phyloP scores from a whole-genome alignment of 2,329 filamentous ascomycete species.

The Dothistroma pini region DNA sequence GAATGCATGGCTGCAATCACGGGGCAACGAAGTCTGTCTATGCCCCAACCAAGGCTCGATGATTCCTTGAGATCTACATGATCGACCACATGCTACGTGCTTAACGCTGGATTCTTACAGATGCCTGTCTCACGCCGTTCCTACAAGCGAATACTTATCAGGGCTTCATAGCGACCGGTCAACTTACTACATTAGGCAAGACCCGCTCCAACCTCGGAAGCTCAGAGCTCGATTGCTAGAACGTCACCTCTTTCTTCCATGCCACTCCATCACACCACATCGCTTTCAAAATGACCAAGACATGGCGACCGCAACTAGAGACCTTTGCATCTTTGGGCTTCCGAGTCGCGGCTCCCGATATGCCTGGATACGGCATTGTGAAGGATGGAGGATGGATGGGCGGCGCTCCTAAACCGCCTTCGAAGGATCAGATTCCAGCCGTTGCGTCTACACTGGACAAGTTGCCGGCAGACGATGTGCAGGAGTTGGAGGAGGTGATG shows the following conservation, averaged over 20 bases:
- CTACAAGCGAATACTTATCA: no score
- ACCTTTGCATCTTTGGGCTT: slow-evolving; percentile 28
- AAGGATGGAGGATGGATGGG: slow-evolving; percentile 34
- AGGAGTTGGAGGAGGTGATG: slow-evolving; percentile 34
- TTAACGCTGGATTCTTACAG: background rate
- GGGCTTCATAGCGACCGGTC: background rate
- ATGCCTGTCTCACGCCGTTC: no score
- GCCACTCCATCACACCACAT: background rate
- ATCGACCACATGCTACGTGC: background rate
- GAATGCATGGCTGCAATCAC: no score
- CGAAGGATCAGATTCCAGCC: slow-evolving; percentile 28
- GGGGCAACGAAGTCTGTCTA: background rate
- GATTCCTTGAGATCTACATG: background rate
- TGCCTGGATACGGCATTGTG: slow-evolving; percentile 35
- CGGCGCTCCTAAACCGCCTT: slow-evolving; percentile 22
- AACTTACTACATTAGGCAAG: background rate
- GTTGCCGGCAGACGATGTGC: slow-evolving; percentile 23
- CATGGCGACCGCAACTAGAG: slow-evolving; percentile 35
- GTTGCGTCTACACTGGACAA: slow-evolving; percentile 25
- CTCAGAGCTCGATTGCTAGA: background rate
- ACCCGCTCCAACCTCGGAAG: background rate
- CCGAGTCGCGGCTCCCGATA: slow-evolving; percentile 29
- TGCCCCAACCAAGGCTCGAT: background rate
- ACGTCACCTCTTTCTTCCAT: background rate
- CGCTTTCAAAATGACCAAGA: slow-evolving; percentile 8